phyloP scores from a whole-genome alignment of 2,329 filamentous ascomycete genomes.

The Fusarium algeriense region DNA sequence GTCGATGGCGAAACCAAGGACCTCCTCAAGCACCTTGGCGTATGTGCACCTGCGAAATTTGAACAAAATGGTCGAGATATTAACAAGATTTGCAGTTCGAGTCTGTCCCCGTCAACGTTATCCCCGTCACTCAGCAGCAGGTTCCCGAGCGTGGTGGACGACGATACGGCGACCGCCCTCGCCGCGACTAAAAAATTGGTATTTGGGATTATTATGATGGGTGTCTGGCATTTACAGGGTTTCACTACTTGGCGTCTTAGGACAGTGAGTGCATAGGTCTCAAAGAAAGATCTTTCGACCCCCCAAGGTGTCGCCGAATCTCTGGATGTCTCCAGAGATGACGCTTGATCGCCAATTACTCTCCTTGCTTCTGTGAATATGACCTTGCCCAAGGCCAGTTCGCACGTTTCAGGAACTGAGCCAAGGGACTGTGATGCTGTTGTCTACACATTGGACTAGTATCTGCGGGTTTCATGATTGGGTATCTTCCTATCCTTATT shows the following conservation, averaged over 20 bases:
- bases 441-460: background rate
- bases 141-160: slow-evolving; percentile 81
- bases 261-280: slow-evolving; percentile 71
- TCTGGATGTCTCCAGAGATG: slow-evolving; percentile 70
- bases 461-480: slow-evolving; percentile 5
- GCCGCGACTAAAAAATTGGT: slow-evolving; percentile 54
- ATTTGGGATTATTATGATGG: slow-evolving; percentile 53
- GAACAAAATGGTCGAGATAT: slow-evolving; percentile 14
- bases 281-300: slow-evolving; percentile 69
- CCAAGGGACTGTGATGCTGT: slow-evolving; percentile 2
- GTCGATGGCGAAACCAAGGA: slow-evolving; percentile 99
- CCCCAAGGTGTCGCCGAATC: slow-evolving; percentile 93
- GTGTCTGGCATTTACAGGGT: slow-evolving; percentile 60
- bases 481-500: slow-evolving; percentile 33
- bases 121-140: slow-evolving; percentile 90
- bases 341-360: slow-evolving; percentile 90
- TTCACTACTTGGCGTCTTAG: slow-evolving; percentile 67
- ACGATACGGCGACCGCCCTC: slow-evolving; percentile 77
- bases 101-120: slow-evolving; percentile 95
- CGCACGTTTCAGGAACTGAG: slow-evolving; percentile 27
- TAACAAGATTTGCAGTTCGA: slow-evolving; percentile 79
- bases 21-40: slow-evolving; percentile 96
- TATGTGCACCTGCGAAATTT: slow-evolving; percentile 67
- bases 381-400: slow-evolving; percentile 43
- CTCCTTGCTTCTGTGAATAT: slow-evolving; percentile 47